Base-by-base conservation (phyloP, 768 basidiomycete genomes). In the Lactarius sp. region DNA sequence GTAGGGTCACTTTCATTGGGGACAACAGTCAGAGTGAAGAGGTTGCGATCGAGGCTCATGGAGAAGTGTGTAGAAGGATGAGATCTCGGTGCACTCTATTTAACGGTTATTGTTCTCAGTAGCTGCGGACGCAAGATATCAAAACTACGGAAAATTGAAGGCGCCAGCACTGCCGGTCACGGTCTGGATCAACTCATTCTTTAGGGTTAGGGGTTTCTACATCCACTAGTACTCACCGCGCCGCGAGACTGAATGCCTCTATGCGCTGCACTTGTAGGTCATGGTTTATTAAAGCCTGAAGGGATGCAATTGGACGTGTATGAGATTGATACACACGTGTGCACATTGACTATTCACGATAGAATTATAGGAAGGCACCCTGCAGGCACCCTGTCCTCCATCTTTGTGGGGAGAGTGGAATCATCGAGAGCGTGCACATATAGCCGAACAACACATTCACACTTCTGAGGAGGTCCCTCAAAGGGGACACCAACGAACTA, bases 41-140 rank as follows among this genome's bases (percentile, higher is more conserved):
- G 77, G 72, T 92, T 93, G 73, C 90, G 82, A 73, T 93, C 91
- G 59, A 94, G 77, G 71, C 89, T 90, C 91, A 92, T 92, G 14
- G 44, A 14, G 33, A 31, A 39, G 18, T 37, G 2, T 44, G 20
- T n/a, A 20, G 31, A n/a, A 20, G 41, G 16, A 34, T 22, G n/a
- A 31, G 46, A 14, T 10, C 22, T 13, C 22, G n/a, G 33, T 16
- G 27, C 6, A 22, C 27, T 51, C 39, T 44, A 20, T 51, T 18
- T 12, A 6, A 13, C 18, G 39, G 39, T 18, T n/a, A 9, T 50
- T 20, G 16, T 36, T 13, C 14, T 22, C 1, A 13, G 14, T 34
- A 33, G 10, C 56, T 52, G 50, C 56, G 61, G 27, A 5, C 8
- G 33, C 33, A 39, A 37, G 31, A 20, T 27, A 27, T 27, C 27